phyloP scores from a whole-genome alignment of 1,284 basidiomycete species.

The Volvariella volvacea region DNA sequence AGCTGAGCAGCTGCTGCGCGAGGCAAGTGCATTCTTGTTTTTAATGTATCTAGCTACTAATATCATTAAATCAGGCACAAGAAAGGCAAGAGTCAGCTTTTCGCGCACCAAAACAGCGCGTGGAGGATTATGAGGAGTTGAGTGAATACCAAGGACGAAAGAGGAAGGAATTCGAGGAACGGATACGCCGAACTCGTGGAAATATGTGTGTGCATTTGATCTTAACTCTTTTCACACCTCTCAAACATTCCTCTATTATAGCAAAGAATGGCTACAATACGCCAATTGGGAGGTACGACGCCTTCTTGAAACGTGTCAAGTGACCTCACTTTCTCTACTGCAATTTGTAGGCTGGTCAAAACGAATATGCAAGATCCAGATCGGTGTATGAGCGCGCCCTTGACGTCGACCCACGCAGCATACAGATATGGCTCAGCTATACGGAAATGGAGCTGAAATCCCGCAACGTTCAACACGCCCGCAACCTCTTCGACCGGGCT shows the following conservation, averaged over 20 bases:
- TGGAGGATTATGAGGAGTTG: constrained; percentile 97
- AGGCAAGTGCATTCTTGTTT: too few relatives aligned
- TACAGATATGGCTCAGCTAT: constrained; percentile 93
- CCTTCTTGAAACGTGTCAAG: constrained; percentile 1
- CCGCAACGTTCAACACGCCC: constrained; percentile 93
- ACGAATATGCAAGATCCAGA: constrained; percentile 87
- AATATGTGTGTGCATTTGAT: constrained; percentile 55
- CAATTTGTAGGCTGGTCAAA: constrained; percentile 81
- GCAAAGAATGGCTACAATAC: constrained; percentile 79
- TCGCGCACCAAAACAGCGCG: constrained; percentile 87
- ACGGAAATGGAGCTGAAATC: constrained; percentile 98
- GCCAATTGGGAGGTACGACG: constrained; percentile 79
- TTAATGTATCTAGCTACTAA: too few relatives aligned
- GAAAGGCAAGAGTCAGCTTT: constrained; percentile 92
- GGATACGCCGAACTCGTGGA: constrained; percentile 84
- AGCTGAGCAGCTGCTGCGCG: too few relatives aligned
- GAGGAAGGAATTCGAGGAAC: constrained; percentile 94
- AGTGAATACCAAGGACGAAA: constrained; percentile 94
- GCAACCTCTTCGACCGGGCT: constrained; percentile 95
- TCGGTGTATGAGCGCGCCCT: constrained; percentile 96
- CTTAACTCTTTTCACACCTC: constrained; percentile 6
- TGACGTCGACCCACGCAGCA: constrained; percentile 86
- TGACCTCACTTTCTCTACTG: constrained; percentile 3
- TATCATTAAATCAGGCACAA: constrained; percentile 61
- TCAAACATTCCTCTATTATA: constrained; percentile 17